Conservation (phyloP, 176 grass and related monocot genomes). For the Tillandsia fasciculata region DNA sequence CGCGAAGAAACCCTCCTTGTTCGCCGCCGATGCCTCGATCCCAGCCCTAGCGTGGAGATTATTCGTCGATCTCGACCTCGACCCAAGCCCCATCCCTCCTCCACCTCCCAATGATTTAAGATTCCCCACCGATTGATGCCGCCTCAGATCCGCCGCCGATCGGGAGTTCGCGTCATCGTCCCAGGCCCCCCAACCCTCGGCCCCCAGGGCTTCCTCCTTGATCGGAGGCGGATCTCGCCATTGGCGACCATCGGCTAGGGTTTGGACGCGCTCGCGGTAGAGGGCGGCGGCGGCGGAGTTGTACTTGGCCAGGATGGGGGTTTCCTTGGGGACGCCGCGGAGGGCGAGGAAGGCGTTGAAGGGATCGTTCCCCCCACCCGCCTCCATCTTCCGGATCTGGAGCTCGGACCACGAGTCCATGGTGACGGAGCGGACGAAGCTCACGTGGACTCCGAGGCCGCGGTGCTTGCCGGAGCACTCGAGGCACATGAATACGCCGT, state of each 20-base stretch:
- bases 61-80: conserved; percentile 77
- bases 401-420: conserved; percentile 99
- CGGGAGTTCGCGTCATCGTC: conserved; percentile 46
- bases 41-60: conserved; percentile 62
- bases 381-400: conserved; percentile 95
- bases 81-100: conserved; percentile 25
- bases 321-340: conserved; percentile 67
- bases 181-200: conserved; percentile 76
- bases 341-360: conserved; percentile 76
- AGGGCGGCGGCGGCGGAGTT: conserved; percentile 79
- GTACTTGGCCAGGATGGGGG: conserved; percentile 75
- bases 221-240: conserved; percentile 69
- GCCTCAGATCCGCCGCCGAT: conserved; percentile 48
- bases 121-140: conserved; percentile 67
- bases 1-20: conserved; percentile 70
- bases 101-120: conserved; percentile 25
- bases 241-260: conserved; percentile 51
- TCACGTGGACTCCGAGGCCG: conserved; percentile 97
- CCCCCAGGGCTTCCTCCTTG: conserved; percentile 1
- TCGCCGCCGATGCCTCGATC: conserved; percentile 59
- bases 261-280: conserved; percentile 74
- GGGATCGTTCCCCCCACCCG: conserved; percentile 65
- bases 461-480: conserved; percentile 99
- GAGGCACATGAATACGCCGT: conserved; percentile 98
- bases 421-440: conserved; percentile 96